Base-by-base conservation (phyloP, 306 rosid species). In the Sindora glabra region DNA sequence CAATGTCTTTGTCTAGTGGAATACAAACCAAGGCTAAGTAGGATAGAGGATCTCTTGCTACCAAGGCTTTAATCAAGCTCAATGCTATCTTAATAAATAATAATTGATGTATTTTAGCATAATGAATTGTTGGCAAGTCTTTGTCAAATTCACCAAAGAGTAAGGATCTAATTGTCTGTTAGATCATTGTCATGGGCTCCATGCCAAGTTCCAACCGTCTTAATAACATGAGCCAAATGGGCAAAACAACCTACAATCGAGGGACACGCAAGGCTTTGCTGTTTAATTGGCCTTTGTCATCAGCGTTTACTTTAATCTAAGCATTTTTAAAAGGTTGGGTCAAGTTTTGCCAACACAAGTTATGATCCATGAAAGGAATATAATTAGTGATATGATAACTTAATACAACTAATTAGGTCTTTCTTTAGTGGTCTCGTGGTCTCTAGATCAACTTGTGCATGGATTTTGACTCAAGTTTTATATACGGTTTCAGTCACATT, bases 211-310 rank as follows among this genome's bases (percentile, higher is more conserved):
- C 65, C 80, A 72, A 40, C 54, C 69, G 70, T 72, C 82, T 65
- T 66, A 62, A 76, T 74, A 22, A 52, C 69, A 72, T 53, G 69
- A 79, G 70, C 81, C 82, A 87, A 86, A 79, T 74, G 60, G 77
- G 76, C 61, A 65, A 77, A 77, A 73, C 84, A 74, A 73, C 67
- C 39, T 24, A 56, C 29, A 23, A 48, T 45, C 74, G 37, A 18
- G 15, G 52, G 26, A 74, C 70, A 76, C 72, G 74, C 42, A 71
- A 74, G 65, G 62, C 14, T 22, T 68, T 17, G 17, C 65, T 60
- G 54, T 56, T 58, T 33, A 41, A 50, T 57, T 42, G 56, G 48
- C 56, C 52, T 76, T 55, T 76, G 2, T 34, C 65, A 48, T 57
- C 63, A 7, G 13, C 64, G 37, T 74, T 9, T 49, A 56, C 60